phyloP scores from a whole-genome alignment of 1,284 basidiomycete species.

The Gymnopus androsaceus region DNA sequence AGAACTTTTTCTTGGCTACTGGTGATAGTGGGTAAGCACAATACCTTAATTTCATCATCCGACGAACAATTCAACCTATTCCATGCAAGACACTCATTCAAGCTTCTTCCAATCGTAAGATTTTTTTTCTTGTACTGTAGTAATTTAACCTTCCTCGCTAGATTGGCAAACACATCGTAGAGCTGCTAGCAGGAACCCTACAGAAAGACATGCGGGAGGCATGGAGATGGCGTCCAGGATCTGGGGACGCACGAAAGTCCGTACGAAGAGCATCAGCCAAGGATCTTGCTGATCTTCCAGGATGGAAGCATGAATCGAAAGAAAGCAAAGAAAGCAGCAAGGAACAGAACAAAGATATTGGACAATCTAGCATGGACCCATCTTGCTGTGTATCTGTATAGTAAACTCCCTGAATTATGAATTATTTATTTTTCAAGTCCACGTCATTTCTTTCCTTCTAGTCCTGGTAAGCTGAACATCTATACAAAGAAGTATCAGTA shows the following conservation, averaged over 20 bases:
- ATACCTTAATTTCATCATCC: background rate
- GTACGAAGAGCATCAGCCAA: conserved; percentile 8
- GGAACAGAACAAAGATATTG: background rate
- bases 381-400: background rate
- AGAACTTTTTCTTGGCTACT: conserved; percentile 9
- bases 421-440: background rate
- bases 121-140: background rate
- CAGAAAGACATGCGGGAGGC: conserved; percentile 11
- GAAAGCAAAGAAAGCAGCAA: background rate
- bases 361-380: background rate
- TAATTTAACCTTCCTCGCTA: background rate
- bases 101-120: conserved; percentile 14
- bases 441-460: conserved; percentile 31
- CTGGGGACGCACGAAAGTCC: conserved; percentile 14
- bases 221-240: conserved; percentile 16
- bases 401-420: background rate
- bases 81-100: conserved; percentile 12
- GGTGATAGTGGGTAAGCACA: conserved; percentile 14
- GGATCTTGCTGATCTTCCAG: conserved; percentile 13
- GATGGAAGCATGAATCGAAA: conserved; percentile 10
- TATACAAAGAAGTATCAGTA: conserved; percentile 20
- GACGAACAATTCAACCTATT: too few species aligned
- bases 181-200: conserved; percentile 14
- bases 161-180: conserved; percentile 14
- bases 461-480: conserved; percentile 52